These are phyloP conservation scores for Pontederia paniculata DNA, from an alignment of 176 grass and related monocot genomes.

Conservation along the genomic window DNA sequence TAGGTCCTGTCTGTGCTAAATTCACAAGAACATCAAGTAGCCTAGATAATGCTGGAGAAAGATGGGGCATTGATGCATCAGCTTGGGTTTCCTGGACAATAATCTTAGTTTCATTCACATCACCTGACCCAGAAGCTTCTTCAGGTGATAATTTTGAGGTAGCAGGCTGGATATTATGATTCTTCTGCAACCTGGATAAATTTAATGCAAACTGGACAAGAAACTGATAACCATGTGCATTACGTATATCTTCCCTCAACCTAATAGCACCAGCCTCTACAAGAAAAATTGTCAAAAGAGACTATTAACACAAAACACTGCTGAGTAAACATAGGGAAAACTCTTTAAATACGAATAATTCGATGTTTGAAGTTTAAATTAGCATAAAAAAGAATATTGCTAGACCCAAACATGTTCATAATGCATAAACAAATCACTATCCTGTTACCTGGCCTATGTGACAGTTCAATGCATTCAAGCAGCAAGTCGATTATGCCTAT, in stretches of 20 bases:
- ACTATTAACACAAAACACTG: not conserved
- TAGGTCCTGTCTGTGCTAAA: conserved; percentile 76
- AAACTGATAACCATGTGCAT: conserved; percentile 99
- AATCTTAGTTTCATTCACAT: conserved; percentile 25
- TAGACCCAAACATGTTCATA: not conserved
- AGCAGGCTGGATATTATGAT: conserved; percentile 32
- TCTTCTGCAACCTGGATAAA: conserved; percentile 85
- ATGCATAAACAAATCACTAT: too few species aligned
- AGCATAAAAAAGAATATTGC: too few species aligned
- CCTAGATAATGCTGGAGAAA: conserved; percentile 84
- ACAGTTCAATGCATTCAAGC: conserved; percentile 95
- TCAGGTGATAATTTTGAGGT: conserved; percentile 27
- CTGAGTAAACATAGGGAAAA: too few species aligned
- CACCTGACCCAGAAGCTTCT: conserved; percentile 2
- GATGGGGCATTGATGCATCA: conserved; percentile 36
- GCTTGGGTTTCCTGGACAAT: conserved; percentile 14
- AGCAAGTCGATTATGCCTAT: conserved; percentile 99
- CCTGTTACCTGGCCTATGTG: conserved; percentile 81
- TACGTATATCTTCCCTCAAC: conserved; percentile 97
- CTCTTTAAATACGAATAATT: too few species aligned
- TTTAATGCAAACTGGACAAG: conserved; percentile 96
- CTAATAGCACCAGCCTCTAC: conserved; percentile 67
- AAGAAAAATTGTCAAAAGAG: conserved; percentile 17
- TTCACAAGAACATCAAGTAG: conserved; percentile 98
- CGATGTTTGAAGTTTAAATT: too few species aligned